Evolutionary conservation across 2,329 filamentous ascomycete genomes (phyloP).

Genomic region (Aureobasidium sp.): DNA sequence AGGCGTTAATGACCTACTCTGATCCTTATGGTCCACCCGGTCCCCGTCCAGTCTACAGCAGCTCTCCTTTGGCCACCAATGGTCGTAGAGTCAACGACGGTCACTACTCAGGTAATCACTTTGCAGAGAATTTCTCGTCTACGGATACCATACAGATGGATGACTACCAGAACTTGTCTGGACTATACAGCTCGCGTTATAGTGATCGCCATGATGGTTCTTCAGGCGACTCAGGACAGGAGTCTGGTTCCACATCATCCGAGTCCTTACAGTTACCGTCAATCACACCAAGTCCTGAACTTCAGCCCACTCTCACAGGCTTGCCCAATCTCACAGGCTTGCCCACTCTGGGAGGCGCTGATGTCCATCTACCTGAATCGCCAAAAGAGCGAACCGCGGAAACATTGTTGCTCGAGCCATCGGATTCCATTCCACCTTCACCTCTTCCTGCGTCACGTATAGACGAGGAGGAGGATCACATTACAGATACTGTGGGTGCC

Average conservation of each 20-base stretch:
- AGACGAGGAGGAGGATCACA: conserved; percentile 41
- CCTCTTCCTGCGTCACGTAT: neutral
- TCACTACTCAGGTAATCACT: neutral
- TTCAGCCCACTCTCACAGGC: neutral
- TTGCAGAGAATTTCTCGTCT: neutral
- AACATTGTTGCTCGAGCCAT: neutral
- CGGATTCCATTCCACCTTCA: neutral
- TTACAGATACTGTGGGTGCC: conserved; percentile 92
- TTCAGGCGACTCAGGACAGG: conserved; percentile 21
- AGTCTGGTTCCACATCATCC: conserved; percentile 18
- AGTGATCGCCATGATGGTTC: conserved; percentile 30
- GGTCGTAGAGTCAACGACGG: conserved; percentile 1
- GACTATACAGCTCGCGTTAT: neutral
- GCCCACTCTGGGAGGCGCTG: neutral
- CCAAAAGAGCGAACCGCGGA: neutral
- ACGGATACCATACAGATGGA: neutral
- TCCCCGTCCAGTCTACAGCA: conserved; percentile 14
- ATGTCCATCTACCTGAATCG: neutral
- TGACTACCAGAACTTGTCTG: neutral
- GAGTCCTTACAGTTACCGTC: conserved; percentile 17
- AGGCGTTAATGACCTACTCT: neutral
- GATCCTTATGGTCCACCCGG: conserved; percentile 17
- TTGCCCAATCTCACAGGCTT: neutral
- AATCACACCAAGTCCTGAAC: conserved; percentile 18
- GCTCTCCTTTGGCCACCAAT: conserved; percentile 3